phyloP scores from a whole-genome alignment of 805 yeast species.

The Naumovozyma baii region DNA sequence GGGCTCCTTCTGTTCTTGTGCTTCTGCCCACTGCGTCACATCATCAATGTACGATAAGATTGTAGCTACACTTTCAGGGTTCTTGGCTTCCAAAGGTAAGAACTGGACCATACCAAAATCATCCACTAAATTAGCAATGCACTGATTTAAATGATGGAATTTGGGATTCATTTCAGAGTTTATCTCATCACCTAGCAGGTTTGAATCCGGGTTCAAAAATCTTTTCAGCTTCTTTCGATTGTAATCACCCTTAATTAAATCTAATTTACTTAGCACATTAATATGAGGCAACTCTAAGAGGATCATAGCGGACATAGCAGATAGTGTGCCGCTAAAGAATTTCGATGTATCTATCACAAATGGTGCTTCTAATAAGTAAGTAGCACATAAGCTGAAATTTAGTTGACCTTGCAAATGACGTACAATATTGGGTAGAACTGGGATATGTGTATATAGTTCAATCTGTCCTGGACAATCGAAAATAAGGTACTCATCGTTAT shows the following conservation, averaged over 20 bases:
- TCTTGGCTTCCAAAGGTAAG: constrained; percentile 74
- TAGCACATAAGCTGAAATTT: constrained; percentile 84
- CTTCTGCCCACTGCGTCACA: constrained; percentile 94
- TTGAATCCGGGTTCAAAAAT: constrained; percentile 86
- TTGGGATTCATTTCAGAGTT: constrained; percentile 41
- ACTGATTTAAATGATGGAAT: constrained; percentile 60
- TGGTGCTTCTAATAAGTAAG: constrained; percentile 87
- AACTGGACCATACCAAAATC: constrained; percentile 99
- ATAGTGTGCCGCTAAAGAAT: constrained; percentile 87
- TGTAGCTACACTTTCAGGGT: constrained; percentile 65
- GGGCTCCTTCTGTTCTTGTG: constrained; percentile 96
- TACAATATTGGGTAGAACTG: constrained; percentile 82
- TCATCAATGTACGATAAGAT: constrained; percentile 91
- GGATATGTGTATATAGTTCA: constrained; percentile 88
- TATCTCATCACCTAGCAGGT: constrained; percentile 47
- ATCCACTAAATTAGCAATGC: constrained; percentile 84
- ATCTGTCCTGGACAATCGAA: constrained; percentile 98
- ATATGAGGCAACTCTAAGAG: constrained; percentile 90
- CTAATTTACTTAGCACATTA: constrained; percentile 79
- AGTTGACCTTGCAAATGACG: constrained; percentile 71
- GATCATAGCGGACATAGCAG: constrained; percentile 98
- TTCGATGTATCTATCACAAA: constrained; percentile 84
- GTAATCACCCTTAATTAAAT: constrained; percentile 70
- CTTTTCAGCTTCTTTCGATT: constrained; percentile 70
- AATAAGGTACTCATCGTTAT: constrained; percentile 83